Percentiles rank a stretch among this genome's conserved stretches.
Conservation (phyloP, 2,329 filamentous ascomycete species). For the Xylaria sp. region DNA sequence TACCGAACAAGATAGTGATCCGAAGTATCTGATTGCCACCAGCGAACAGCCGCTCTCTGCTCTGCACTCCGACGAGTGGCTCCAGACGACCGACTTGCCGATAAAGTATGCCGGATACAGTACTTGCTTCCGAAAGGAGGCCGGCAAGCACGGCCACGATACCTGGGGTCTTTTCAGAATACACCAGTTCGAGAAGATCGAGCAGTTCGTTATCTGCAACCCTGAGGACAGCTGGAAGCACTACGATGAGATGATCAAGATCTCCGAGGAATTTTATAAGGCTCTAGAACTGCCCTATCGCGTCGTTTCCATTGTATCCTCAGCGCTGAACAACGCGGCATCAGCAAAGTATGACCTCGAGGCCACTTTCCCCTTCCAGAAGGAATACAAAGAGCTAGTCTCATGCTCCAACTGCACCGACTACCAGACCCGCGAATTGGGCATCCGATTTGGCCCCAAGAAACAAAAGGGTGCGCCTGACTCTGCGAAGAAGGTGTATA, state of each 20-base stretch:
- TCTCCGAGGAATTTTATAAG: constrained; percentile 95
- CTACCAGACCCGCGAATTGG: constrained; percentile 93
- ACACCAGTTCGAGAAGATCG: constrained; percentile 94
- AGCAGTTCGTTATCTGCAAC: constrained; percentile 68
- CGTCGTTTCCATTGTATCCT: constrained; percentile 94
- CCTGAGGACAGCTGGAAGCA: constrained; percentile 86
- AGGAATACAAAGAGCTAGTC: constrained; percentile 95
- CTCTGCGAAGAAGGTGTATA: constrained; percentile 83
- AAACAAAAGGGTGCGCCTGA: constrained; percentile 74
- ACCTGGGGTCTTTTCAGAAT: constrained; percentile 89
- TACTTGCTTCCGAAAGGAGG: constrained; percentile 96
- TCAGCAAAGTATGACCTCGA: constrained; percentile 96
- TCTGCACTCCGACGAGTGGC: constrained; percentile 93
- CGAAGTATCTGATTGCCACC: constrained; percentile 79
- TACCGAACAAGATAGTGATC: constrained; percentile 73
- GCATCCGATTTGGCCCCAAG: constrained; percentile 92
- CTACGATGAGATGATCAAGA: constrained; percentile 91
- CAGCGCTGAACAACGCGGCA: constrained; percentile 88
- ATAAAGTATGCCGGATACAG: constrained; percentile 94
- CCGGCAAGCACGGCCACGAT: constrained; percentile 89
- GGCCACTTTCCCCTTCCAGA: constrained; percentile 95
- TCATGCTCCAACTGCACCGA: constrained; percentile 84
- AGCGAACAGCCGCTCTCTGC: constrained; percentile 96
- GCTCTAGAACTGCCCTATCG: constrained; percentile 89
- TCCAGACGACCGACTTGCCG: constrained; percentile 83